These are phyloP conservation scores for Pestalotiopsis sp. DNA, from an alignment of 2,329 filamentous ascomycete species.

Conservation along the genomic window DNA sequence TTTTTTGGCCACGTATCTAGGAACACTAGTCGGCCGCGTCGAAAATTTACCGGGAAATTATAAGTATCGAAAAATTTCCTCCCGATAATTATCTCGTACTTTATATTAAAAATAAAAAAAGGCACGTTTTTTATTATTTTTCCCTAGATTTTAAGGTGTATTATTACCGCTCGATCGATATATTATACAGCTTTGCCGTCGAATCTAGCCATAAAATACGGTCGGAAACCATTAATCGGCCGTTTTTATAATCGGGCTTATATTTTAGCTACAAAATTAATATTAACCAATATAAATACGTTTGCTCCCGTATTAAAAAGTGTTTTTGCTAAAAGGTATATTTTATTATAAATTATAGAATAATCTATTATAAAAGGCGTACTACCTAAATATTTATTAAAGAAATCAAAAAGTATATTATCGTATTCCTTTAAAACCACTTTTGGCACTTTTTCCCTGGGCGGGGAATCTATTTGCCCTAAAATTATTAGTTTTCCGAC, in stretches of 20 bases:
- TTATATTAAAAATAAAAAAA: conserved; percentile 10
- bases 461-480: neutral
- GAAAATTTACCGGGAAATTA: neutral
- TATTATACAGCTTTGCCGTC: neutral
- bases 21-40: neutral
- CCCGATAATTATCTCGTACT: neutral
- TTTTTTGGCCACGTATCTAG: neutral
- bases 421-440: no score
- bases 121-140: neutral
- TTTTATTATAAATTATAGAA: conserved; percentile 3
- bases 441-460: neutral
- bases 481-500: neutral
- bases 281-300: neutral
- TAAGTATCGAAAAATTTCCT: neutral
- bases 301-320: neutral
- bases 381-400: neutral
- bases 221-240: neutral
- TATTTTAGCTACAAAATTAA: neutral
- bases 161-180: neutral
- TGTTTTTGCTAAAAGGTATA: neutral
- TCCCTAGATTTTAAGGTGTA: neutral
- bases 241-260: neutral
- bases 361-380: neutral
- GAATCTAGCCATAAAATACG: neutral
- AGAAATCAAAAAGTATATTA: neutral